These are phyloP conservation scores for Sechiopsis laciniata DNA, from an alignment of 306 rosid species.

Conservation along the genomic window DNA sequence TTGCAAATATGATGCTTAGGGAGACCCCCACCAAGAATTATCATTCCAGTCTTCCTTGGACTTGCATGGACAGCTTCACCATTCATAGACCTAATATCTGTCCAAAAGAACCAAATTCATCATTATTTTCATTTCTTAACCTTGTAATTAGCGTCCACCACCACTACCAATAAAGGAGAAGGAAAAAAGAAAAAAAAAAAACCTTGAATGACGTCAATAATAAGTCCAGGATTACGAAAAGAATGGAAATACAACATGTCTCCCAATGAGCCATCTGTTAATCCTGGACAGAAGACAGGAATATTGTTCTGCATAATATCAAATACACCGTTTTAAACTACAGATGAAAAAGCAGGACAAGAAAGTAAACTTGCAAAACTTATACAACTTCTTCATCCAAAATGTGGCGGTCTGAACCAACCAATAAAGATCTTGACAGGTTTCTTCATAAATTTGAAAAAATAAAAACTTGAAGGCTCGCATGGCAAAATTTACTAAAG, in stretches of 20 bases:
- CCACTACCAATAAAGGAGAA: not conserved
- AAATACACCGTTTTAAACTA: conserved; percentile 10
- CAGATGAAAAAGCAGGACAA: not conserved
- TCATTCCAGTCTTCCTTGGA: conserved; percentile 90
- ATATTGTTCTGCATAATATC: conserved; percentile 57
- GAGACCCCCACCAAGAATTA: conserved; percentile 85
- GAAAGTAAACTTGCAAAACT: not conserved
- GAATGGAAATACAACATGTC: conserved; percentile 95
- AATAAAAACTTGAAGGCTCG: too few relatives aligned
- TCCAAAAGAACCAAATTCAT: conserved; percentile 26
- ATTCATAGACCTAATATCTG: conserved; percentile 86
- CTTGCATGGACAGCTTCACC: conserved; percentile 85
- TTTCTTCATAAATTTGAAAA: not conserved
- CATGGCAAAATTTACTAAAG: too few relatives aligned
- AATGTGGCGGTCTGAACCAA: not conserved
- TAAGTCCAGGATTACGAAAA: conserved; percentile 68
- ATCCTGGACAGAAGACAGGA: conserved; percentile 86
- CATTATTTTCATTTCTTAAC: conserved; percentile 14
- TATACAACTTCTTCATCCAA: not conserved
- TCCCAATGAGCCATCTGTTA: conserved; percentile 94
- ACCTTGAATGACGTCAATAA: not conserved
- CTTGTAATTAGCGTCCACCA: not conserved
- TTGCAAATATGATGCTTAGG: conserved; percentile 99
- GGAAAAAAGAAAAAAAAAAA: not conserved
- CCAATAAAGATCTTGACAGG: not conserved